These are phyloP conservation scores for Mortierella alpina DNA, from an alignment of 192 early-diverging fungal species.

Conservation along the genomic window DNA sequence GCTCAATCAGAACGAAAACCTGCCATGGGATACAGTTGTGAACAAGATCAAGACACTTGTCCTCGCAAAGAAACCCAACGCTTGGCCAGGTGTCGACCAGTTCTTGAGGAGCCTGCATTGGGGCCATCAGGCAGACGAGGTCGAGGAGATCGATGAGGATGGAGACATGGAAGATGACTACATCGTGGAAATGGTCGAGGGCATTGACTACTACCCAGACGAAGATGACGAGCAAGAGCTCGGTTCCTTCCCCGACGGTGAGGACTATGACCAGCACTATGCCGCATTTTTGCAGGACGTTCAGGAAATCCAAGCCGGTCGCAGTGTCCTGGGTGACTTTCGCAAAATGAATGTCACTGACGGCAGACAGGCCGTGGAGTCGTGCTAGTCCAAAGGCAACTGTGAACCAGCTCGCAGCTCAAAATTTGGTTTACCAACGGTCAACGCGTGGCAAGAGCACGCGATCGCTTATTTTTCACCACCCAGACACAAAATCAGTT, in stretches of 20 bases:
- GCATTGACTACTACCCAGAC: slow-evolving; percentile 38
- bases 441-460: no score
- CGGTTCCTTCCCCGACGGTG: slow-evolving; percentile 23
- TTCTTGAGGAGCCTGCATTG: slow-evolving; percentile 53
- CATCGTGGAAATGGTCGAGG: slow-evolving; percentile 44
- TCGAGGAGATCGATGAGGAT: not conserved
- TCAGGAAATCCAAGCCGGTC: slow-evolving; percentile 32
- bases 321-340: slow-evolving; percentile 18
- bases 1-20: slow-evolving; percentile 55
- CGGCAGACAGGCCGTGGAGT: slow-evolving; percentile 14
- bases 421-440: not conserved
- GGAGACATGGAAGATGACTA: slow-evolving; percentile 33
- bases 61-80: slow-evolving; percentile 37
- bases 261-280: slow-evolving; percentile 31
- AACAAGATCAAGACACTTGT: slow-evolving; percentile 37
- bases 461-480: no score
- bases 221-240: slow-evolving; percentile 36
- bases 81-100: slow-evolving; percentile 38
- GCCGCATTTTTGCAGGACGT: slow-evolving; percentile 12
- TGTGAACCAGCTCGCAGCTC: no score
- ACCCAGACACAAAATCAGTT: no score
- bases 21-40: slow-evolving; percentile 54
- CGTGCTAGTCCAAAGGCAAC: no score
- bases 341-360: slow-evolving; percentile 29
- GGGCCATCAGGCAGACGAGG: slow-evolving; percentile 5